A percentile compares a stretch with the other conserved stretches of the same genome.
Conservation (phyloP, 2,329 filamentous ascomycete species). For the Fusarium torreyae region DNA sequence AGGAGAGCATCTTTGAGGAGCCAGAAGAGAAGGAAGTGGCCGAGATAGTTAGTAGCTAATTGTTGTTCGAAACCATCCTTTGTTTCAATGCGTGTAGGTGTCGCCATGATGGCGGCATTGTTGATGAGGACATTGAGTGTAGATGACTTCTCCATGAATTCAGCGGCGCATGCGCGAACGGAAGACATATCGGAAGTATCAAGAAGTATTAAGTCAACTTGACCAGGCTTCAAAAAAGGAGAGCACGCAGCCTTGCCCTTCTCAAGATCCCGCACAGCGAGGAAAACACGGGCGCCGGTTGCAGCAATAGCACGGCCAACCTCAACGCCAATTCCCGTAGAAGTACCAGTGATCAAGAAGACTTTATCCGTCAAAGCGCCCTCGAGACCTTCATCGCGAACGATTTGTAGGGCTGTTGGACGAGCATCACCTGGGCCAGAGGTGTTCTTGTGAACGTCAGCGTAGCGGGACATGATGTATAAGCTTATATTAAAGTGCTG, state of each 20-base stretch:
- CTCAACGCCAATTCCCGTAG: constrained; percentile 61
- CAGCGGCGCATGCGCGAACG: constrained; percentile 41
- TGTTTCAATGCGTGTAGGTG: constrained; percentile 19
- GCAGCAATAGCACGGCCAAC: constrained; percentile 60
- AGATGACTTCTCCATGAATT: constrained; percentile 25
- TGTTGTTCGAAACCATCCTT: constrained; percentile 48
- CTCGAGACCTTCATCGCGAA: constrained; percentile 53
- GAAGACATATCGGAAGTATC: constrained; percentile 43
- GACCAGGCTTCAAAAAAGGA: constrained; percentile 14
- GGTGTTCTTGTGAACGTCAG: constrained; percentile 4
- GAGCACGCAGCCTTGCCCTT: constrained; percentile 28
- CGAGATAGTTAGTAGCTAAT: constrained; percentile 47
- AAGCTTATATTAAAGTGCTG: not conserved
- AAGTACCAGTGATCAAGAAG: constrained; percentile 60
- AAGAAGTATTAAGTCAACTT: constrained; percentile 34
- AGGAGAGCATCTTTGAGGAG: constrained; percentile 62
- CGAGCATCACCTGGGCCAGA: constrained; percentile 51
- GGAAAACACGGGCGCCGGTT: constrained; percentile 51
- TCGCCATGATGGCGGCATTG: constrained; percentile 46
- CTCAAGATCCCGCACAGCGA: constrained; percentile 32
- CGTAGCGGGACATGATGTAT: constrained; percentile 20
- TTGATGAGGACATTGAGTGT: constrained; percentile 42
- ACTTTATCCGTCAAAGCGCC: constrained; percentile 54
- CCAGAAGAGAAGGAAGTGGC: constrained; percentile 50
- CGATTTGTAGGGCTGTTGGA: constrained; percentile 57